These are phyloP conservation scores for Miamiensis avidus DNA, from an alignment of 169 alveolate genomes.

Conservation along the genomic window DNA sequence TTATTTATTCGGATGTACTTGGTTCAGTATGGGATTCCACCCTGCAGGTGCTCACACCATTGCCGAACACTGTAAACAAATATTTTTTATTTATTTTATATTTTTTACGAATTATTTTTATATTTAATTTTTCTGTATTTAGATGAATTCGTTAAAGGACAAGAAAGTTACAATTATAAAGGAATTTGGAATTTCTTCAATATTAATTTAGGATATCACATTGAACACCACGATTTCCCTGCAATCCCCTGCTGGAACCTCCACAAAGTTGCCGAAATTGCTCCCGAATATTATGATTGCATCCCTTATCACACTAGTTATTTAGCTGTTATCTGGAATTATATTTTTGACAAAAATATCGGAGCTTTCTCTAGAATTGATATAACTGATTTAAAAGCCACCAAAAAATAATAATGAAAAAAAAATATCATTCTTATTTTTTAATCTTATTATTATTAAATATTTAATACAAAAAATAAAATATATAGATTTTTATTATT, in stretches of 20 bases:
- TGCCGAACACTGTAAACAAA: constrained; percentile 73
- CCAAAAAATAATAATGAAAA: not conserved
- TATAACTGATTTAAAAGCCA: constrained; percentile 2
- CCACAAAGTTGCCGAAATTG: constrained; percentile 57
- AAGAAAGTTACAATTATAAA: constrained; percentile 77
- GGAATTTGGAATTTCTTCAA: constrained; percentile 74
- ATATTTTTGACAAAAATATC: constrained; percentile 42
- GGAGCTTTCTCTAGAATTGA: constrained; percentile 50
- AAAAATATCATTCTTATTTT: too few relatives aligned
- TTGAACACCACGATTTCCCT: constrained; percentile 85
- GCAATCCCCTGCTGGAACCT: constrained; percentile 63
- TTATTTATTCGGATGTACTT: constrained; percentile 56
- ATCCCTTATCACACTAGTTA: constrained; percentile 56
- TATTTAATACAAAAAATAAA: too few relatives aligned
- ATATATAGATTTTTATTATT: too few relatives aligned
- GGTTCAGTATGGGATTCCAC: constrained; percentile 70
- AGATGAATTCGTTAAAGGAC: constrained; percentile 52
- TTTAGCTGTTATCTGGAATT: constrained; percentile 27
- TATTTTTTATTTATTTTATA: constrained; percentile 1
- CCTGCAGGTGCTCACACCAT: constrained; percentile 77
- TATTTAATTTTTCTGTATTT: not conserved
- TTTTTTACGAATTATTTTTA: not conserved
- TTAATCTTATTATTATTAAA: too few relatives aligned
- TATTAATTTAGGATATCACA: constrained; percentile 83
- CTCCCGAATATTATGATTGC: constrained; percentile 67